Conservation (phyloP, 1,139 yeast species). For the Candida labiduridarum region DNA sequence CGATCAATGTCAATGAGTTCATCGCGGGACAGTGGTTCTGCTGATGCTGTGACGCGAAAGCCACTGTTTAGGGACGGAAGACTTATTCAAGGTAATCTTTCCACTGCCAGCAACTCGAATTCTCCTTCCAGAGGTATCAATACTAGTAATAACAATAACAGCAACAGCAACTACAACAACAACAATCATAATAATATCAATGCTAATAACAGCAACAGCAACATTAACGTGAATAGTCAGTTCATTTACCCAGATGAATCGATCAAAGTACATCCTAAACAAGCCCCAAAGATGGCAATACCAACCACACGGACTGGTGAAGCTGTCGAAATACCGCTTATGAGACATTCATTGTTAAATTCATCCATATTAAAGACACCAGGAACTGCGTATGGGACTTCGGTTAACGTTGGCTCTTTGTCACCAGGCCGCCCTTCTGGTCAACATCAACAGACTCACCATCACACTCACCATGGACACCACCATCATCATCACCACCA, state of each 20-base stretch:
- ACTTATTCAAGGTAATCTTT: not conserved
- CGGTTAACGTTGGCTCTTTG: slow-evolving; percentile 11
- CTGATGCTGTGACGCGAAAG: slow-evolving; percentile 2
- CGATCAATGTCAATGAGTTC: slow-evolving; percentile 36
- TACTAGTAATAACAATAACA: not conserved
- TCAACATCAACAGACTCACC: slow-evolving; percentile 1
- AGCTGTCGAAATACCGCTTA: slow-evolving; percentile 69
- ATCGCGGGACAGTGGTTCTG: slow-evolving; percentile 15
- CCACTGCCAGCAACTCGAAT: slow-evolving; percentile 7
- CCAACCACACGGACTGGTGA: slow-evolving; percentile 83
- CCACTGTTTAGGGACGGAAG: slow-evolving; percentile 17
- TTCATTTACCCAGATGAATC: slow-evolving; percentile 17
- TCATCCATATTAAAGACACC: slow-evolving; percentile 11
- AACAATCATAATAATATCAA: not conserved
- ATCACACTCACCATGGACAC: not conserved
- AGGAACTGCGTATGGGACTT: slow-evolving; percentile 8
- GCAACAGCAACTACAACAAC: not conserved
- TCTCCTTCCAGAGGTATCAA: slow-evolving; percentile 13
- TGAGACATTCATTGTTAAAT: slow-evolving; percentile 28
- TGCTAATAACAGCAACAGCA: not conserved
- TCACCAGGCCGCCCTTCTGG: slow-evolving; percentile 3
- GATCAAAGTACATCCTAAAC: slow-evolving; percentile 45
- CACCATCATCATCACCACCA: slow-evolving; percentile 7
- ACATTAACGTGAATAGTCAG: slow-evolving; percentile 6
- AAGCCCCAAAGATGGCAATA: slow-evolving; percentile 79